Evolutionary conservation across 108 stramenopile genomes (phyloP), one percentile per base, ranked within the genome.

Genomic region (Poteriospumella lacustris): DNA sequence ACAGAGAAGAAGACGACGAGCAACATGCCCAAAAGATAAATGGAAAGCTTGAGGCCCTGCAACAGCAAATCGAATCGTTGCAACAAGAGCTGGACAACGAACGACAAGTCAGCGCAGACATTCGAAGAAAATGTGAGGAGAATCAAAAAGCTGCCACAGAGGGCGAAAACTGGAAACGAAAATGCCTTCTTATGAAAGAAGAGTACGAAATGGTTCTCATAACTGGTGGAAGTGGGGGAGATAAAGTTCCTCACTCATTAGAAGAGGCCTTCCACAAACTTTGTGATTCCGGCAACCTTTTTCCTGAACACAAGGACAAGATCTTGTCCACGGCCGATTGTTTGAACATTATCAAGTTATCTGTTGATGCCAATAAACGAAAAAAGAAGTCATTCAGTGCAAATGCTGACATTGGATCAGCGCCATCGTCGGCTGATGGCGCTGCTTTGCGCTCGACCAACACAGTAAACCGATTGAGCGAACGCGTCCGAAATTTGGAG

Each of bases 11-110:
- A 5, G 44, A 19, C 5, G 70, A 73, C 36, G 70, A 73, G 36
- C 70, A 73, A 56, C 19, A 34, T 56, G 44, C 28, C 31, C 70
- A 73, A 73, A 73, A 73, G 36, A 38, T 73, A 5, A 73, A 39
- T 73, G 70, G 70, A 5, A 15, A 73, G 42, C 42, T 73, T 9
- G 70, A 73, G 31, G 12, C 12, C 36, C 29, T 56, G 24, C 70
- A 52, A 19, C 15, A 42, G 70, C 26, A 38, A 56, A 15, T 73
- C 43, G 3, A 34, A 5, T 24, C 26, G 28, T 5, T 26, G 9
- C 12, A 73, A 24, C 44, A 44, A 26, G 70, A 73, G 5, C 33
- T 73, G 9, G 70, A 73, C 5, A 33, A 3, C 5, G 70, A 73
- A 24, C 36, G 41, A 52, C 5, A 73, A 9, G 42, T 28, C 15